phyloP scores from a whole-genome alignment of 495 filamentous ascomycete species.

The Penicillium waksmanii region DNA sequence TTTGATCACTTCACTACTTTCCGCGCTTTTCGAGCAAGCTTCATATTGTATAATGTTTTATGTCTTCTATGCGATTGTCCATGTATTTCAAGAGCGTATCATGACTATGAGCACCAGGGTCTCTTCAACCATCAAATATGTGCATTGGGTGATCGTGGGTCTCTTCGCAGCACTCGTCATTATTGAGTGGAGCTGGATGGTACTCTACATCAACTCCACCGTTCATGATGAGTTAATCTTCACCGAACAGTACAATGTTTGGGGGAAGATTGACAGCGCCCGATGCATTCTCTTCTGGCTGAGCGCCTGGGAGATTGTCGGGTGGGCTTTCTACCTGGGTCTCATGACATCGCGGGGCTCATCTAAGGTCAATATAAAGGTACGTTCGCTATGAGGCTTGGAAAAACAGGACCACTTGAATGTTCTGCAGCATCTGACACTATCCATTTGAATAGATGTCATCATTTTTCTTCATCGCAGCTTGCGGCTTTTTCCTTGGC shows the following conservation, averaged over 20 bases:
- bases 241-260: background rate
- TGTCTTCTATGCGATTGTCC: background rate
- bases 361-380: background rate
- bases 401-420: background rate
- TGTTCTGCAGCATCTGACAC: background rate
- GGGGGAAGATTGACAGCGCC: background rate
- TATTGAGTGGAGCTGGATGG: background rate
- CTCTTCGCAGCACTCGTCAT: background rate
- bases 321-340: background rate
- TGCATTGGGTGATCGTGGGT: background rate
- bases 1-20: background rate
- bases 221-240: background rate
- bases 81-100: background rate
- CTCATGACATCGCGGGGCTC: background rate
- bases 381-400: background rate
- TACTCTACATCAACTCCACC: background rate
- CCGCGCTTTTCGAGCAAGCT: background rate
- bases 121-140: background rate
- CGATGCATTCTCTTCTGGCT: background rate
- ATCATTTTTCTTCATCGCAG: background rate
- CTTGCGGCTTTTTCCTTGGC: background rate
- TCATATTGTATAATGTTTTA: background rate
- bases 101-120: background rate
- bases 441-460: background rate
- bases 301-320: background rate